These are phyloP conservation scores for Chlorella vulgaris DNA, from an alignment of 139 green algal species.

Conservation along the genomic window DNA sequence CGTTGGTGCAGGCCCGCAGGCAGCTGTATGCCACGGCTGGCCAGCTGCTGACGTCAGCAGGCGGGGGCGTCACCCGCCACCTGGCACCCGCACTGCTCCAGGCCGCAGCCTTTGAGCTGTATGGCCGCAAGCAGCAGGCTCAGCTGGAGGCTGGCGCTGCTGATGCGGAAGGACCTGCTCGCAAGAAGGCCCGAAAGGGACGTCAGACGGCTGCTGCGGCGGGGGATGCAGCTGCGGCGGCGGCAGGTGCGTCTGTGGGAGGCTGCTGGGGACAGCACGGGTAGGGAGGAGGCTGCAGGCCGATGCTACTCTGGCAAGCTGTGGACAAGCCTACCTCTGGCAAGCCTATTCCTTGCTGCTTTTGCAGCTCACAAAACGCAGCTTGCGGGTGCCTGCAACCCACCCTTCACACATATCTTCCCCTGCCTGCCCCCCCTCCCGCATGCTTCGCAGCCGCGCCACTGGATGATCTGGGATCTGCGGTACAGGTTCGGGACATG, in stretches of 20 bases:
- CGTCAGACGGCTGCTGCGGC: slow-evolving; percentile 32
- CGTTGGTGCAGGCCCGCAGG: neutral
- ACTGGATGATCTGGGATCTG: slow-evolving; percentile 12
- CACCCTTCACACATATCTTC: neutral
- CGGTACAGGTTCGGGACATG: slow-evolving; percentile 23
- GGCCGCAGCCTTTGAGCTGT: slow-evolving; percentile 49
- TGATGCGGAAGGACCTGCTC: neutral
- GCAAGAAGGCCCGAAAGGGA: slow-evolving; percentile 38
- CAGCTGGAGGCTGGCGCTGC: neutral
- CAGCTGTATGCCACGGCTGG: slow-evolving; percentile 44
- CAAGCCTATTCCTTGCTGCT: too few species aligned
- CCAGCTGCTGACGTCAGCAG: slow-evolving; percentile 36
- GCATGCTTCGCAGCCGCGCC: slow-evolving; percentile 21
- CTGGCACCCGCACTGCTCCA: slow-evolving; percentile 39
- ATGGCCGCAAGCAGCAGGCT: slow-evolving; percentile 32
- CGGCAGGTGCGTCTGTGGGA: neutral
- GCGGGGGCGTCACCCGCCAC: slow-evolving; percentile 32
- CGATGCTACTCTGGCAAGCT: too few species aligned
- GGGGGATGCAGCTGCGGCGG: neutral
- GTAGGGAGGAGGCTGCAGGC: too few species aligned
- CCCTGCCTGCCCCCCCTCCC: neutral
- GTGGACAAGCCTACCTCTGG: too few species aligned
- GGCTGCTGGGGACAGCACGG: too few species aligned
- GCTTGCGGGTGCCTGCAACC: neutral
- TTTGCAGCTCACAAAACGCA: too few species aligned